Evolutionary conservation across 345 rosid genomes (phyloP).

Genomic region (Abelmoschus esculentus): DNA sequence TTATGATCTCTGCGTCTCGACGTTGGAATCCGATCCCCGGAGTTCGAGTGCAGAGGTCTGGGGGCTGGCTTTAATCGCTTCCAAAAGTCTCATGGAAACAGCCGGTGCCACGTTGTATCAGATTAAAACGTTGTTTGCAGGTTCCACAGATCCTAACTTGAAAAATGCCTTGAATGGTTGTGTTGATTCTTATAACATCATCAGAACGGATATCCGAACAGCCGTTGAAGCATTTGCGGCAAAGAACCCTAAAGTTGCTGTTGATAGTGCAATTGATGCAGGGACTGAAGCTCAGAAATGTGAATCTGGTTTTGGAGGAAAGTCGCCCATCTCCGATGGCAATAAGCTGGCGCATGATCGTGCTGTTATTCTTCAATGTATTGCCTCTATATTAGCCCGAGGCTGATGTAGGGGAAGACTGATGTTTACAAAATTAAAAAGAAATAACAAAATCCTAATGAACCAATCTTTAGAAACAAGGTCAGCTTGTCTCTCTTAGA

Average conservation of each 20-base stretch:
- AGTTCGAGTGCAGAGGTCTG: constrained; percentile 23
- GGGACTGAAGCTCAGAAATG: neutral
- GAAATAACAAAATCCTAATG: no score
- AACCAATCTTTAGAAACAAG: no score
- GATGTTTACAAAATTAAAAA: no score
- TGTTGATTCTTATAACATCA: constrained; percentile 22
- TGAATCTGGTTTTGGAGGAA: neutral
- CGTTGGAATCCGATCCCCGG: constrained; percentile 26
- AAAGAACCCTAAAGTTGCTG: neutral
- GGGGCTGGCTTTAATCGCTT: constrained; percentile 24
- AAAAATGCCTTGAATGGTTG: constrained; percentile 14
- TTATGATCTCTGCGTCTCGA: constrained; percentile 20
- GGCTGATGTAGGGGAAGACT: neutral
- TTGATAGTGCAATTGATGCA: neutral
- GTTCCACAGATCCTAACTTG: constrained; percentile 14
- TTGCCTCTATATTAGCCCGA: neutral
- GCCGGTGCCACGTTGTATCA: constrained; percentile 14
- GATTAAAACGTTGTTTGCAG: constrained; percentile 16
- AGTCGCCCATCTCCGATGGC: neutral
- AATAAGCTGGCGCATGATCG: neutral
- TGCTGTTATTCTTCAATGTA: neutral
- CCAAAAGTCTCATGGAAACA: constrained; percentile 10
- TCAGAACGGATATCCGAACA: constrained; percentile 18
- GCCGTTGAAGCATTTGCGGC: constrained; percentile 18
- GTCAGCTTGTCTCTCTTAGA: no score